Percentiles rank a stretch among this genome's conserved stretches.
Evolutionary conservation across 345 rosid species (phyloP).

Genomic region (Melaleuca quinquenervia): DNA sequence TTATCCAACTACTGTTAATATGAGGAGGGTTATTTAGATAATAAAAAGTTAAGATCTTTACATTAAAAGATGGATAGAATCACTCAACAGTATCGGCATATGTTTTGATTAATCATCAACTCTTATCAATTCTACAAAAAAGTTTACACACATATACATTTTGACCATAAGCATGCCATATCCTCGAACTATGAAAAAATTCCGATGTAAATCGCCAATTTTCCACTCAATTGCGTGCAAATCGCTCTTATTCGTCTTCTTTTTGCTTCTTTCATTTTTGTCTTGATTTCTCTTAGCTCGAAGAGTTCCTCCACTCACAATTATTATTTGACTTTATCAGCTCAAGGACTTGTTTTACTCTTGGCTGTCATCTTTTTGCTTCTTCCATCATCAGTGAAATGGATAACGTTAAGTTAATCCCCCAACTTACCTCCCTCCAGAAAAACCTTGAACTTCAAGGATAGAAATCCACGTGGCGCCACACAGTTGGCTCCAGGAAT

Average conservation of each 20-base stretch:
- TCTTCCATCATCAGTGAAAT: neutral
- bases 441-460: neutral
- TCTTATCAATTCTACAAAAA: neutral
- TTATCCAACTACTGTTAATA: neutral
- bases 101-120: neutral
- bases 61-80: neutral
- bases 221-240: neutral
- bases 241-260: neutral
- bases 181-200: neutral
- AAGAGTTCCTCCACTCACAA: neutral
- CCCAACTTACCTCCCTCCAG: neutral
- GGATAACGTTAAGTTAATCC: neutral
- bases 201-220: neutral
- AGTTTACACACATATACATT: neutral
- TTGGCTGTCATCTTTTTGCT: neutral
- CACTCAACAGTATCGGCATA: accelerated
- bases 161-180: neutral
- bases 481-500: neutral
- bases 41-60: neutral
- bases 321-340: neutral
- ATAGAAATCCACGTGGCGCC: neutral
- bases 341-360: no score
- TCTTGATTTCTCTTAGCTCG: neutral
- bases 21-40: neutral
- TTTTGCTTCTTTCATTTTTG: neutral